Evolutionary conservation across 2,329 filamentous ascomycete species (phyloP).

Genomic region (Akanthomyces lecanii): DNA sequence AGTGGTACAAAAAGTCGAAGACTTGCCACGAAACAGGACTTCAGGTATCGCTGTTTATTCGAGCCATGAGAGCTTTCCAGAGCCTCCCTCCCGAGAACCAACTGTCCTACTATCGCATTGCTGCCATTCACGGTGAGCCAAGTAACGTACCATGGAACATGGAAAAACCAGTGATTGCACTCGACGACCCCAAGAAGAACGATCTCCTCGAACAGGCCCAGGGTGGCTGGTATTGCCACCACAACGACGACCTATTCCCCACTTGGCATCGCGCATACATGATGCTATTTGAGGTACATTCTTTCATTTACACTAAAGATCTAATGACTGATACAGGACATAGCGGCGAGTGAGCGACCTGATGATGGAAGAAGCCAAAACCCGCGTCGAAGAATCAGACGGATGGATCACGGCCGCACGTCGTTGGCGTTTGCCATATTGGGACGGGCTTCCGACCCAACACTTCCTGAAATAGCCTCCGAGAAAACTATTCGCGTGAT

Average conservation of each 20-base stretch:
- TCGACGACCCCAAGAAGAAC: background rate
- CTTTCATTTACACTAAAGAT: background rate
- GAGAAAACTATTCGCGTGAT: constrained; percentile 18
- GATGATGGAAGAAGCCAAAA: background rate
- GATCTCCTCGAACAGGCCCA: background rate
- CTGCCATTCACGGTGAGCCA: background rate
- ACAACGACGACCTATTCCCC: constrained; percentile 57
- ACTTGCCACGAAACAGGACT: background rate
- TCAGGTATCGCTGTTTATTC: constrained; percentile 2
- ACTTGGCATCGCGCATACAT: constrained; percentile 65
- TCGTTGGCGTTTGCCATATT: constrained; percentile 31
- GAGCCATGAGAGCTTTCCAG: background rate
- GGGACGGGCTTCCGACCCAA: constrained; percentile 28
- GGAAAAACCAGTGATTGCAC: background rate
- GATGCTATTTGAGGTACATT: constrained; percentile 51
- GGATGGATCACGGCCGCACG: constrained; percentile 27
- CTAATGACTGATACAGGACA: background rate
- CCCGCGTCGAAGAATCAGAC: background rate
- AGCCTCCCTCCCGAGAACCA: background rate
- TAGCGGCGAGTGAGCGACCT: background rate
- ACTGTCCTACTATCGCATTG: constrained; percentile 2
- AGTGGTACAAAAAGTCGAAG: constrained; percentile 1
- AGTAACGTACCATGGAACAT: constrained; percentile 1
- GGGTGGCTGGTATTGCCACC: constrained; percentile 52
- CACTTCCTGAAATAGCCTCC: constrained; percentile 14